Evolutionary conservation across 2,329 filamentous ascomycete genomes (phyloP).

Genomic region (Zelopaecilomyces penicillatus): DNA sequence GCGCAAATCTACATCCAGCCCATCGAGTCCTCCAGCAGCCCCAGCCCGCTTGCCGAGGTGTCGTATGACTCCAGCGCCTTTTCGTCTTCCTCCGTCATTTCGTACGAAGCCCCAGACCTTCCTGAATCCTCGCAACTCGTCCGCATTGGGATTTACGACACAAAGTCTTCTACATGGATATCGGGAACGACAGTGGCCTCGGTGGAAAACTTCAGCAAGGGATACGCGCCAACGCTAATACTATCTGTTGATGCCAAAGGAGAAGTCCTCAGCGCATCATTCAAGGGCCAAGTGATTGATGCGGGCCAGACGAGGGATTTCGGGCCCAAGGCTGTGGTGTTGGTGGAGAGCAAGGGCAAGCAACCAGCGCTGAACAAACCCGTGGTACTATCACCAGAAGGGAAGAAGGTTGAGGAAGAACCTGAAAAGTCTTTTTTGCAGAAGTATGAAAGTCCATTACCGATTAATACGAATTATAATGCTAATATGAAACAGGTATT

Average conservation of each 20-base stretch:
- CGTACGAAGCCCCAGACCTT: slow-evolving; percentile 50
- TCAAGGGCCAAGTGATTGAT: slow-evolving; percentile 51
- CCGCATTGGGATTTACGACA: slow-evolving; percentile 51
- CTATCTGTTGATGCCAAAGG: slow-evolving; percentile 40
- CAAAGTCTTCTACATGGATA: slow-evolving; percentile 36
- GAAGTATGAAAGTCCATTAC: slow-evolving; percentile 42
- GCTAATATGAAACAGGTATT: slow-evolving; percentile 47
- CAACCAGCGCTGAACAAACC: slow-evolving; percentile 56
- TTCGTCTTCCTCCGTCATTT: slow-evolving; percentile 36
- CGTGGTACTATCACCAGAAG: slow-evolving; percentile 51
- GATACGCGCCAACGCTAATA: slow-evolving; percentile 49
- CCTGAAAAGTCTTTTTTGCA: slow-evolving; percentile 58
- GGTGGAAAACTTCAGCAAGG: slow-evolving; percentile 51
- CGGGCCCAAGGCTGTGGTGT: slow-evolving; percentile 49
- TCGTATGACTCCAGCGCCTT: slow-evolving; percentile 42
- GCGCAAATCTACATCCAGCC: slow-evolving; percentile 48
- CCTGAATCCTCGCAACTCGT: slow-evolving; percentile 38
- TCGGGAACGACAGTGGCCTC: slow-evolving; percentile 49
- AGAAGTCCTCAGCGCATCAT: slow-evolving; percentile 40
- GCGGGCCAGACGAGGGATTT: slow-evolving; percentile 58
- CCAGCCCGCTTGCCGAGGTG: slow-evolving; percentile 45
- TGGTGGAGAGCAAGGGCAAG: slow-evolving; percentile 39
- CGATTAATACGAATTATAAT: slow-evolving; percentile 4
- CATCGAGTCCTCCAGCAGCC: slow-evolving; percentile 29
- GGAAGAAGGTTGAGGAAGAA: slow-evolving; percentile 46